These are phyloP conservation scores for Houttuynia cordata DNA, from an alignment of 164 flowering plant genomes.

Conservation along the genomic window DNA sequence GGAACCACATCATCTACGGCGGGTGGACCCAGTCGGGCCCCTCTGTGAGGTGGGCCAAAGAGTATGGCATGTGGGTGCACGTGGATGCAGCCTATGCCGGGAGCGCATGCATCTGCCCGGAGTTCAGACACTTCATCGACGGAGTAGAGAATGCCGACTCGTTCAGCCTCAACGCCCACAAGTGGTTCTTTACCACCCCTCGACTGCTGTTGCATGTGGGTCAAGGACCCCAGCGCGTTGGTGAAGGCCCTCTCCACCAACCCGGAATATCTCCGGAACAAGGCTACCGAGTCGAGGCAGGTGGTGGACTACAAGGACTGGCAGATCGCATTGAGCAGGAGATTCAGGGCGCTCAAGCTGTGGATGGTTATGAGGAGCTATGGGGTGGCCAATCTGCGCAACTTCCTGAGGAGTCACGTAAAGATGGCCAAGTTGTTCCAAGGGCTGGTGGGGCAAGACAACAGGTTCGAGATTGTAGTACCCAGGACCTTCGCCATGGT, in stretches of 20 bases:
- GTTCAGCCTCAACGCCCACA: slow-evolving; percentile 61
- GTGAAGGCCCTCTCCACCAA: slow-evolving; percentile 37
- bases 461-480: slow-evolving; percentile 51
- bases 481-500: slow-evolving; percentile 42
- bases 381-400: slow-evolving; percentile 38
- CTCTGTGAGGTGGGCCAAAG: slow-evolving; percentile 23
- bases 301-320: slow-evolving; percentile 75
- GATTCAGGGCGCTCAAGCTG: slow-evolving; percentile 51
- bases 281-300: slow-evolving; percentile 32
- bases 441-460: slow-evolving; percentile 28
- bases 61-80: slow-evolving; percentile 31
- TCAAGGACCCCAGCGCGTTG: slow-evolving; percentile 37
- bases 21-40: slow-evolving; percentile 28
- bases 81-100: slow-evolving; percentile 67
- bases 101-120: slow-evolving; percentile 59
- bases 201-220: slow-evolving; percentile 70
- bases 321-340: slow-evolving; percentile 50
- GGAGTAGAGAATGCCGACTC: slow-evolving; percentile 54
- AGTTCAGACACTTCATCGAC: slow-evolving; percentile 41
- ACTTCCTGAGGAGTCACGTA: slow-evolving; percentile 35
- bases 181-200: slow-evolving; percentile 57
- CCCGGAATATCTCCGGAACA: slow-evolving; percentile 52
- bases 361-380: slow-evolving; percentile 59
- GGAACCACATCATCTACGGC: slow-evolving; percentile 45
- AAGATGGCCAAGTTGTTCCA: slow-evolving; percentile 54